Base-by-base conservation (phyloP, 805 yeast species). In the Kazachstania africana region DNA sequence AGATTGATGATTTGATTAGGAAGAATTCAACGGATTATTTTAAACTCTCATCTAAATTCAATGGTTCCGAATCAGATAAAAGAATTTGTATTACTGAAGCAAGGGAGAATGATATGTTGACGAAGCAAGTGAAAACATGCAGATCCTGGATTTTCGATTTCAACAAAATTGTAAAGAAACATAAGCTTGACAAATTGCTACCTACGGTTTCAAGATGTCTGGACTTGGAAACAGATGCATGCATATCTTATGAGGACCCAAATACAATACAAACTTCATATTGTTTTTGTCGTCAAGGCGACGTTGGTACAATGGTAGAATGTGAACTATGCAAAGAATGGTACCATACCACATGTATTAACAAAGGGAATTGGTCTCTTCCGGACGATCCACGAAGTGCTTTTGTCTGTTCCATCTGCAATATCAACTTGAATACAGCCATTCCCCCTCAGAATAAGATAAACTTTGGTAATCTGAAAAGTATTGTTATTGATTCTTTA, bases 281-380 rank as follows among this genome's bases (percentile, higher is more conserved):
- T 45, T 78, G 87, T 46, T 56, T 74, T 34, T 78, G 88, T 50
- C 63, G 84, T 28, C 68, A 66, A 29, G 53, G 53, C 16, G 87
- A 77, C 42, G 52, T 65, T 42, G 68, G 80, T 50, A 65, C 69
- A 0, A 77, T 77, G 81, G 70, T 76, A 27, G 78, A 71, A 36
- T 78, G 87, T 55, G 85, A 77, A 39, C 54, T 50, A 12, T 79
- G 88, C 50, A 61, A 66, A 32, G 83, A 77, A 43, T 77, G 85
- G 85, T 78, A 70, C 45, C 87, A 78, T 47, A 65, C 68, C 28
- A 54, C 53, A 12, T 78, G 87, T 51, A 59, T 78, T 27, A 65
- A 65, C 31, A 45, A 61, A 18, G 59, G 57, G 3, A 39, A 50
- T 12, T 55, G 59, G 39, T 37, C 37, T 24, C 31, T 54, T 15